Conservation (phyloP, 257 asterid genomes). For the Petrea volubilis region DNA sequence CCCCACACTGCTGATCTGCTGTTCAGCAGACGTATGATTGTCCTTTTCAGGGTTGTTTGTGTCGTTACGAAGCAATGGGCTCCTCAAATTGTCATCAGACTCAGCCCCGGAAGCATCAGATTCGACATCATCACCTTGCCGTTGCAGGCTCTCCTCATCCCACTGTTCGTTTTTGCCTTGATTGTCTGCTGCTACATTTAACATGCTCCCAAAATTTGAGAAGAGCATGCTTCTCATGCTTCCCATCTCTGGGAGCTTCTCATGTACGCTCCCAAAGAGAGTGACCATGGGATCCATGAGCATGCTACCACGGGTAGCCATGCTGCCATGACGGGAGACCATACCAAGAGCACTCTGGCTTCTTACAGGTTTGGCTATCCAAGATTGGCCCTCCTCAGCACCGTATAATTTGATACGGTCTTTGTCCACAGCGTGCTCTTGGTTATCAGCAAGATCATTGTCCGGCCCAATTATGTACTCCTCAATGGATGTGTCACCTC, state of each 20-base stretch:
- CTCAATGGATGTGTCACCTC: slow-evolving; percentile 88
- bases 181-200: slow-evolving; percentile 56
- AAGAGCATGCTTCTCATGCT: slow-evolving; percentile 89
- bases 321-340: slow-evolving; percentile 82
- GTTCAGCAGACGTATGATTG: slow-evolving; percentile 32
- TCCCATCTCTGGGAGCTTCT: slow-evolving; percentile 69
- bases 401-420: slow-evolving; percentile 79
- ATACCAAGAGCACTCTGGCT: slow-evolving; percentile 74
- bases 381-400: slow-evolving; percentile 93
- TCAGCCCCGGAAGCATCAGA: slow-evolving; percentile 60
- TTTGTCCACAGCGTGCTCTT: slow-evolving; percentile 59
- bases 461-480: slow-evolving; percentile 86
- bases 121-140: slow-evolving; percentile 38
- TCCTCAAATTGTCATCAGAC: slow-evolving; percentile 72
- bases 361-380: slow-evolving; percentile 83
- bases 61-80: slow-evolving; percentile 75
- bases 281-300: slow-evolving; percentile 88
- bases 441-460: slow-evolving; percentile 50
- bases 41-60: slow-evolving; percentile 50
- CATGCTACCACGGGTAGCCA: slow-evolving; percentile 44
- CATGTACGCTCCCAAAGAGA: slow-evolving; percentile 90
- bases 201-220: slow-evolving; percentile 83
- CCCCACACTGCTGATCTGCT: slow-evolving; percentile 62
- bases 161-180: slow-evolving; percentile 54
- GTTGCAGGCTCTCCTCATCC: slow-evolving; percentile 72